A percentile compares a stretch with the other conserved stretches of the same genome.
phyloP scores from a whole-genome alignment of 148 eudicot species.

The Fagopyrum tataricum region DNA sequence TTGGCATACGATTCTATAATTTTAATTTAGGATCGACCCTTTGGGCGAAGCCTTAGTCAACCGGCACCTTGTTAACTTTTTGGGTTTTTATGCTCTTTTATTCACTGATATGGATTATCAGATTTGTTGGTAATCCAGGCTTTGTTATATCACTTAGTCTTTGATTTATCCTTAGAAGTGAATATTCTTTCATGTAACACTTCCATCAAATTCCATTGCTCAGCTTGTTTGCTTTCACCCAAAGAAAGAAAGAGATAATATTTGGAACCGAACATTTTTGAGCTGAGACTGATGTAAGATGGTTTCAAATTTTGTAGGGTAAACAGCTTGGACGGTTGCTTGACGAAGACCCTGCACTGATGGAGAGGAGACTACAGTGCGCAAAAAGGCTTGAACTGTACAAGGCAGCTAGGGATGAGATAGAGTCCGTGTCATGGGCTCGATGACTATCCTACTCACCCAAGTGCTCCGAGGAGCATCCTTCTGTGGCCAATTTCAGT shows the following conservation, averaged over 20 bases:
- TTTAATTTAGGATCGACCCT: too few relatives aligned
- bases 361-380: conserved; percentile 68
- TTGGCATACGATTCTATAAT: too few relatives aligned
- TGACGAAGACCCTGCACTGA: conserved; percentile 87
- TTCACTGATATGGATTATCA: too few relatives aligned
- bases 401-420: conserved; percentile 84
- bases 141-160: too few relatives aligned
- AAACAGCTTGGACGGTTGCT: conserved; percentile 65
- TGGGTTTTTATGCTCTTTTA: too few relatives aligned
- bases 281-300: neutral
- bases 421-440: conserved; percentile 80
- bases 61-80: too few relatives aligned
- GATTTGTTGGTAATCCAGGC: too few relatives aligned
- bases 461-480: neutral
- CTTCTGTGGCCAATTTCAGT: neutral
- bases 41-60: too few relatives aligned
- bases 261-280: neutral
- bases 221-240: neutral
- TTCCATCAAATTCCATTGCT: too few relatives aligned
- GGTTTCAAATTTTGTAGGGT: conserved; percentile 33
- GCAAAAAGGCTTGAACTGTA: conserved; percentile 84
- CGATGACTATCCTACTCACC: conserved; percentile 3
- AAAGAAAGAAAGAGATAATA: neutral
- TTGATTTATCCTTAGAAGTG: too few relatives aligned
- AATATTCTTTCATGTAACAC: too few relatives aligned